These are phyloP conservation scores for Monosporascus sp. DNA, from an alignment of 2,329 filamentous ascomycete genomes.

Conservation along the genomic window DNA sequence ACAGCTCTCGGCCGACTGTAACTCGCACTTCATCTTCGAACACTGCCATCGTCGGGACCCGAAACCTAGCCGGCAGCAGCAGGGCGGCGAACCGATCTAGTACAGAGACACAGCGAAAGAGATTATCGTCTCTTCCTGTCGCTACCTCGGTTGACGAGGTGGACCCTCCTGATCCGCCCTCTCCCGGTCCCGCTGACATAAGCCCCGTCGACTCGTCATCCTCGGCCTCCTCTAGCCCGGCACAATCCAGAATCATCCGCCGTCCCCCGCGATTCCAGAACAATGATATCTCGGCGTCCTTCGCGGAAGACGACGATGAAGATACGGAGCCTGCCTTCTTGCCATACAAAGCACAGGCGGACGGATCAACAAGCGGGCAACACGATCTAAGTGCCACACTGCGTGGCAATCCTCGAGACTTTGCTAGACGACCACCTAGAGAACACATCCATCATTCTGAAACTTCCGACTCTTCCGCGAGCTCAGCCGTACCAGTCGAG, in stretches of 20 bases:
- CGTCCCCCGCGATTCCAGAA: slow-evolving; percentile 49
- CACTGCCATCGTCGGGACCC: slow-evolving; percentile 31
- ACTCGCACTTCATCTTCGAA: slow-evolving; percentile 45
- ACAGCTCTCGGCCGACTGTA: slow-evolving; percentile 38
- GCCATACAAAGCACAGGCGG: slow-evolving; percentile 33
- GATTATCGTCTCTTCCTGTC: slow-evolving; percentile 42
- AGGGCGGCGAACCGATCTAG: slow-evolving; percentile 25
- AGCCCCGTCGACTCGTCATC: slow-evolving; percentile 27
- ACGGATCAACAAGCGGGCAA: slow-evolving; percentile 18
- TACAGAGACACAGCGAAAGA: slow-evolving; percentile 31
- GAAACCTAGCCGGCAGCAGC: slow-evolving; percentile 30
- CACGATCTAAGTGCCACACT: slow-evolving; percentile 50
- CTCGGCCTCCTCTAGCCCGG: slow-evolving; percentile 40
- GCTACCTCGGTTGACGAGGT: slow-evolving; percentile 24
- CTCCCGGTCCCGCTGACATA: slow-evolving; percentile 39
- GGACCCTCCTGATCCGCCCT: slow-evolving; percentile 34
- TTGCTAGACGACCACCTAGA: slow-evolving; percentile 26
- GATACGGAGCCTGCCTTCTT: slow-evolving; percentile 54
- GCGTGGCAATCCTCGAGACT: slow-evolving; percentile 37
- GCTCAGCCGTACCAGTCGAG: slow-evolving; percentile 41
- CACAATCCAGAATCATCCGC: slow-evolving; percentile 55
- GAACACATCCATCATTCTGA: slow-evolving; percentile 42
- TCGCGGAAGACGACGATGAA: slow-evolving; percentile 47
- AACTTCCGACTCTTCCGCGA: slow-evolving; percentile 59
- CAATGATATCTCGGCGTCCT: slow-evolving; percentile 30